phyloP scores from a whole-genome alignment of 2,329 filamentous ascomycete genomes.

The Didymella keratinophila region DNA sequence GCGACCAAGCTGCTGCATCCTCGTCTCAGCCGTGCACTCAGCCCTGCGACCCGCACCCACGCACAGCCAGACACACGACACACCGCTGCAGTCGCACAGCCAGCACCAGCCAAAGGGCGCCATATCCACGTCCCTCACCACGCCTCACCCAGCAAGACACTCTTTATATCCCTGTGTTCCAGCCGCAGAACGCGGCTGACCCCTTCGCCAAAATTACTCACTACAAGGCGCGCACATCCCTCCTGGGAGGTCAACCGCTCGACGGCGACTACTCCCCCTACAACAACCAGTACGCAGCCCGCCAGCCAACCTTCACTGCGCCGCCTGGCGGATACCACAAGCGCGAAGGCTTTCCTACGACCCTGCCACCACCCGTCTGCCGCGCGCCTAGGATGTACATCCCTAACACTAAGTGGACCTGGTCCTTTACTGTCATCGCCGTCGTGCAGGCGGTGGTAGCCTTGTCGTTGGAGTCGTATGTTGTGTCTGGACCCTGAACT shows the following conservation, averaged over 20 bases:
- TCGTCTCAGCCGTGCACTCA: slow-evolving; percentile 43
- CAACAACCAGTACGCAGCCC: slow-evolving; percentile 24
- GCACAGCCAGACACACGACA: slow-evolving; percentile 9
- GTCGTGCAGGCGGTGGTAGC: slow-evolving; percentile 80
- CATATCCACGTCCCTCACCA: slow-evolving; percentile 20
- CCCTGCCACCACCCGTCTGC: slow-evolving; percentile 51
- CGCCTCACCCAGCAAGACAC: slow-evolving; percentile 20
- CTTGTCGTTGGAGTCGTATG: slow-evolving; percentile 82
- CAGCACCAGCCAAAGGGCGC: neutral
- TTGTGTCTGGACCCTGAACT: neutral
- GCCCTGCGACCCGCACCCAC: slow-evolving; percentile 28
- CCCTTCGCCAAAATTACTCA: slow-evolving; percentile 61
- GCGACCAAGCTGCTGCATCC: slow-evolving; percentile 37
- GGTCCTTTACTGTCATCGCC: slow-evolving; percentile 79
- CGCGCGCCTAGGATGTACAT: slow-evolving; percentile 68
- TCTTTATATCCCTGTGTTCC: slow-evolving; percentile 32
- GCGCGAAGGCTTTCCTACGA: slow-evolving; percentile 51
- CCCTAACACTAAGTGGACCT: slow-evolving; percentile 86
- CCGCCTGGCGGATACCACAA: slow-evolving; percentile 58
- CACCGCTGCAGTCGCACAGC: slow-evolving; percentile 5
- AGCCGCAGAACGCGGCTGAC: slow-evolving; percentile 49
- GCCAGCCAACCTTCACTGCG: slow-evolving; percentile 53
- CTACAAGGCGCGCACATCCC: slow-evolving; percentile 65
- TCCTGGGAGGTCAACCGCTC: slow-evolving; percentile 65
- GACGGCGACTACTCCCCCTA: slow-evolving; percentile 60